Evolutionary conservation across 352 stramenopile species (phyloP), one percentile per base, ranked within the genome.

Genomic region (Phytophthora sp.): DNA sequence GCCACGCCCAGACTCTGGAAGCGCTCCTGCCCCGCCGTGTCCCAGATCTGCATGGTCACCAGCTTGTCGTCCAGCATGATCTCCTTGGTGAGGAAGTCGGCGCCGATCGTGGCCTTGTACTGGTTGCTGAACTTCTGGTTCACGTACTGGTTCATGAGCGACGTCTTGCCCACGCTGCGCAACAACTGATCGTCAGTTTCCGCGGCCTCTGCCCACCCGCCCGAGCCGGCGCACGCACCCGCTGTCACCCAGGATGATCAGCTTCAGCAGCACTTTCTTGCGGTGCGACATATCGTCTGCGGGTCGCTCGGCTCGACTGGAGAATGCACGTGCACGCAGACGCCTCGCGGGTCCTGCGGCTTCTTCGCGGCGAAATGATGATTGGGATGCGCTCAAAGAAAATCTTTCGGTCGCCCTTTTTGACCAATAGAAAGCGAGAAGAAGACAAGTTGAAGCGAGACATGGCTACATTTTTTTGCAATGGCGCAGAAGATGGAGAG

Each of bases 41-140:
- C 97, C 98, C 98, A 99, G 69, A 99, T 99, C 89, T 98, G 92
- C 73, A 99, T 91, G 17, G 92, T 99, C 32, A 99, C 95, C 24
- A 98, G 73, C 62, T 98, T 98, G 64, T 98, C 91, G 70, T 99
- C 90, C 53, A 98, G 86, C 73, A 97, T 93, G 48, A 94, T 94
- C 72, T 99, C 96, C 72, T 99, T 99, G 12, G 95, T 97, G 41
- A 99, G 82, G 71, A 99, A 99, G 74, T 99, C 98, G 23, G 98
- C 97, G 44, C 98, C 98, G 74, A 99, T 99, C 5, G 98, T 99
- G 18, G 97, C 97, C 71, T 99, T 99, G 86, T 99, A 99, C 82
- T 99, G 96, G 58, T 95, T 98, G 28, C 91, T 97, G 77, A 99
- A 99, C 75, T 97, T 98, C 63, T 99, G 92, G 56, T 98, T 98